Evolutionary conservation across 768 basidiomycete species (phyloP).

Genomic region (Hypsizygus marmoreus): DNA sequence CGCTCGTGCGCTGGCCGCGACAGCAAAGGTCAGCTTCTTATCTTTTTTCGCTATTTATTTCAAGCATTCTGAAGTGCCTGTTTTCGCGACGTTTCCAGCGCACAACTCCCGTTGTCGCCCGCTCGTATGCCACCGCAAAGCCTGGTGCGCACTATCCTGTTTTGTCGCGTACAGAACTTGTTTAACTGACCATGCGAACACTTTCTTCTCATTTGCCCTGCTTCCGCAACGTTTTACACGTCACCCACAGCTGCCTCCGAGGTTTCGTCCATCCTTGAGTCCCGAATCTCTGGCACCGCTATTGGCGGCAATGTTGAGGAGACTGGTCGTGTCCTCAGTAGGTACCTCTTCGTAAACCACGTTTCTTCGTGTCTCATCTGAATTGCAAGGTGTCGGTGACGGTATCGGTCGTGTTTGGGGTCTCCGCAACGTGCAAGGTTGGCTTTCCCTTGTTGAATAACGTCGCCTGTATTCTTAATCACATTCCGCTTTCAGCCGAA

Average conservation of each 20-base stretch:
- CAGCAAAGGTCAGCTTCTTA: slow-evolving; percentile 54
- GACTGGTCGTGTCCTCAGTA: slow-evolving; percentile 98
- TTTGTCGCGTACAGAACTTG: not conserved
- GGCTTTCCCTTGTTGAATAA: slow-evolving; percentile 3
- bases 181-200: slow-evolving; percentile 25
- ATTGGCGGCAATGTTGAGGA: slow-evolving; percentile 96
- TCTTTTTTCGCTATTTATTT: slow-evolving; percentile 22
- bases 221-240: slow-evolving; percentile 30
- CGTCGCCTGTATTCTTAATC: slow-evolving; percentile 8
- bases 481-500: slow-evolving; percentile 63
- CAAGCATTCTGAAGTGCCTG: slow-evolving; percentile 16
- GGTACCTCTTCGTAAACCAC: slow-evolving; percentile 31
- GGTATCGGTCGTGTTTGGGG: slow-evolving; percentile 99
- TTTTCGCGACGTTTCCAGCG: slow-evolving; percentile 35
- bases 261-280: slow-evolving; percentile 99
- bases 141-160: slow-evolving; percentile 64
- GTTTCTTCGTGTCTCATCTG: slow-evolving; percentile 20
- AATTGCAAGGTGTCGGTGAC: slow-evolving; percentile 87
- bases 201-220: slow-evolving; percentile 19
- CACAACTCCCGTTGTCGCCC: slow-evolving; percentile 57
- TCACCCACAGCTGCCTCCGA: slow-evolving; percentile 87
- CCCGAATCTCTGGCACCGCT: slow-evolving; percentile 91
- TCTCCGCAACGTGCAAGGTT: slow-evolving; percentile 97
- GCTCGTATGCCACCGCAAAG: slow-evolving; percentile 97
- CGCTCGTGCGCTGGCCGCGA: slow-evolving; percentile 70